These are phyloP conservation scores for Cardiospermum halicacabum DNA, from an alignment of 345 rosid genomes.

Conservation along the genomic window DNA sequence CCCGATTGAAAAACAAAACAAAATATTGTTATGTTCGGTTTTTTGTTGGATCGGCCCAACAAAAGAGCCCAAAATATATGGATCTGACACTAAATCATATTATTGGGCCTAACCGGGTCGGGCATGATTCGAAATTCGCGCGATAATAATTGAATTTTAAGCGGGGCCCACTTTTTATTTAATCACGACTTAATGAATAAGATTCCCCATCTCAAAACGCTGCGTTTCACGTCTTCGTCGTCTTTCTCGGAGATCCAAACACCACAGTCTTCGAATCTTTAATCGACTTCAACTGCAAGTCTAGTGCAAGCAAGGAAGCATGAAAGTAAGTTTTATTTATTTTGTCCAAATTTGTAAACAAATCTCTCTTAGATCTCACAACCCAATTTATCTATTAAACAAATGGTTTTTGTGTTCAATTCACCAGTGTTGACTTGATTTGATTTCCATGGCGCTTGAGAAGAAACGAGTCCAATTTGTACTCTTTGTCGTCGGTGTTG, in stretches of 20 bases:
- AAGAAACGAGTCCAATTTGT: constrained; percentile 45
- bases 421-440: background rate
- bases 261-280: background rate
- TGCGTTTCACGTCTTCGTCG: background rate
- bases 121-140: too few relatives aligned
- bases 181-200: too few relatives aligned
- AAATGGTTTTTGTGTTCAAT: background rate
- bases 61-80: too few relatives aligned
- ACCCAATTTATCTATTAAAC: background rate
- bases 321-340: background rate
- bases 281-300: background rate
- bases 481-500: constrained; percentile 42
- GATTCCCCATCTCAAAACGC: background rate
- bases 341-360: background rate
- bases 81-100: too few relatives aligned
- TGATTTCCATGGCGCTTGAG: constrained; percentile 49
- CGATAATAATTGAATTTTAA: too few relatives aligned
- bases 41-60: too few relatives aligned
- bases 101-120: too few relatives aligned
- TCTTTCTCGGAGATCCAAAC: background rate
- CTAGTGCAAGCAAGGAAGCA: background rate
- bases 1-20: background rate
- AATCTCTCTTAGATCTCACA: background rate
- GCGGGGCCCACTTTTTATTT: too few relatives aligned
- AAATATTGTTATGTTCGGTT: too few relatives aligned